Percentiles rank a stretch among this genome's conserved stretches.
phyloP scores from a whole-genome alignment of 2,329 filamentous ascomycete genomes.

The Hypoxylon sp. region DNA sequence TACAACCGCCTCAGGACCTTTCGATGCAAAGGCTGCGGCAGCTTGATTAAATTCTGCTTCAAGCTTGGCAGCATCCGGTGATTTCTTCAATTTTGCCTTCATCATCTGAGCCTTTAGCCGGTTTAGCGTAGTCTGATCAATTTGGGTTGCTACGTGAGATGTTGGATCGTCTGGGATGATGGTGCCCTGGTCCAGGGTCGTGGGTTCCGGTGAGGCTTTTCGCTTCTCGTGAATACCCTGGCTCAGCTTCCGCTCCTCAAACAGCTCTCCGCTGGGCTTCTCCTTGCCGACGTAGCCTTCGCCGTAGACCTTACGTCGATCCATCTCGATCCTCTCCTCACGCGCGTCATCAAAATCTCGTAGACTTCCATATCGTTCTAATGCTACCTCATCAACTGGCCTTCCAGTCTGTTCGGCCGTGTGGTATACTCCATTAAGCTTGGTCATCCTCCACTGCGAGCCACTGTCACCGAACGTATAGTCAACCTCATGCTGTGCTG shows the following conservation, averaged over 20 bases:
- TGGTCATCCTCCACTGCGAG: constrained; percentile 97
- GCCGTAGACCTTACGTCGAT: constrained; percentile 86
- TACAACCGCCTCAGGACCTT: constrained; percentile 79
- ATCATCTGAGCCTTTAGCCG: constrained; percentile 93
- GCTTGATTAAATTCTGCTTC: constrained; percentile 88
- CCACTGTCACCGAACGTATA: constrained; percentile 93
- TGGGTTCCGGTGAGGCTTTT: constrained; percentile 52
- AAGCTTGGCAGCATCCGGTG: constrained; percentile 80
- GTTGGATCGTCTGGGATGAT: constrained; percentile 69
- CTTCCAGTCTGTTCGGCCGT: constrained; percentile 80
- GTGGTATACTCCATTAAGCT: constrained; percentile 86
- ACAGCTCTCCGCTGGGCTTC: constrained; percentile 89
- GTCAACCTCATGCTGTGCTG: constrained; percentile 73
- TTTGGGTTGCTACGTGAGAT: constrained; percentile 63
- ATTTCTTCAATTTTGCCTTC: constrained; percentile 89
- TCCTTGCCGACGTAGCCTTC: constrained; percentile 86
- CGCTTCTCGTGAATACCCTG: constrained; percentile 63
- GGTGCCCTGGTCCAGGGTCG: constrained; percentile 66
- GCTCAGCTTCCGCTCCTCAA: constrained; percentile 77
- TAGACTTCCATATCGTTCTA: constrained; percentile 85
- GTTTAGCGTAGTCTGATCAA: constrained; percentile 88
- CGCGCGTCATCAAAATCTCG: constrained; percentile 91
- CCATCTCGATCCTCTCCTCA: constrained; percentile 93
- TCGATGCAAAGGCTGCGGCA: constrained; percentile 70
- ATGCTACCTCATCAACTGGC: constrained; percentile 84